Percentiles rank a stretch among this genome's conserved stretches.
phyloP scores from a whole-genome alignment of 2,329 filamentous ascomycete genomes.

The Fusarium sp. region DNA sequence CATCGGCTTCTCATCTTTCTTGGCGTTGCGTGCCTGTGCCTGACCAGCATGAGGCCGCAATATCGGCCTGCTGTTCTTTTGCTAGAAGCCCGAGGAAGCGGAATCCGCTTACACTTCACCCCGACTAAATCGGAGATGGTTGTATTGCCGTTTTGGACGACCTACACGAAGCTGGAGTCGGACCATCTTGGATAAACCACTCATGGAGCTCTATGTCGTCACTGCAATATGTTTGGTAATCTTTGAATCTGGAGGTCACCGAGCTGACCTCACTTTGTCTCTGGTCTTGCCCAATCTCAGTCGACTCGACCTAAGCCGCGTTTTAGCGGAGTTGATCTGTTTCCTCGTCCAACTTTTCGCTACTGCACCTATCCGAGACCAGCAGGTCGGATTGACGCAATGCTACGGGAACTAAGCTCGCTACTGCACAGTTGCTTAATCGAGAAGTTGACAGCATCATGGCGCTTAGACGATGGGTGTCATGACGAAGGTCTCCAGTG shows the following conservation, averaged over 20 bases:
- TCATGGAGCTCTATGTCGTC: conserved; percentile 20
- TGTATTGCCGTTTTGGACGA: conserved; percentile 21
- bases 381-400: conserved; percentile 43
- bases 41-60: conserved; percentile 24
- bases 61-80: background rate
- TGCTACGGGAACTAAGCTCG: conserved; percentile 30
- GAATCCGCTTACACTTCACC: background rate
- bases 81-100: background rate
- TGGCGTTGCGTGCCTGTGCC: conserved; percentile 14
- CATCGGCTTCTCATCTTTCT: conserved; percentile 4
- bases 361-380: conserved; percentile 44
- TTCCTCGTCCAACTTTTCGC: conserved; percentile 27
- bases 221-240: conserved; percentile 25
- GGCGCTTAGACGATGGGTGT: conserved; percentile 2
- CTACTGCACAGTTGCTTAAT: conserved; percentile 17
- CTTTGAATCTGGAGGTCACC: conserved; percentile 16
- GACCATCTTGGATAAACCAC: conserved; percentile 22
- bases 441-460: conserved; percentile 31
- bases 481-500: conserved; percentile 17
- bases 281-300: conserved; percentile 14
- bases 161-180: conserved; percentile 28
- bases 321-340: conserved; percentile 41
- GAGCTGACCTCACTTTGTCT: conserved; percentile 43
- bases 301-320: conserved; percentile 27
- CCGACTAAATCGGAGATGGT: conserved; percentile 6